phyloP scores from a whole-genome alignment of 1,284 basidiomycete genomes.

The Bjerkandera adusta region DNA sequence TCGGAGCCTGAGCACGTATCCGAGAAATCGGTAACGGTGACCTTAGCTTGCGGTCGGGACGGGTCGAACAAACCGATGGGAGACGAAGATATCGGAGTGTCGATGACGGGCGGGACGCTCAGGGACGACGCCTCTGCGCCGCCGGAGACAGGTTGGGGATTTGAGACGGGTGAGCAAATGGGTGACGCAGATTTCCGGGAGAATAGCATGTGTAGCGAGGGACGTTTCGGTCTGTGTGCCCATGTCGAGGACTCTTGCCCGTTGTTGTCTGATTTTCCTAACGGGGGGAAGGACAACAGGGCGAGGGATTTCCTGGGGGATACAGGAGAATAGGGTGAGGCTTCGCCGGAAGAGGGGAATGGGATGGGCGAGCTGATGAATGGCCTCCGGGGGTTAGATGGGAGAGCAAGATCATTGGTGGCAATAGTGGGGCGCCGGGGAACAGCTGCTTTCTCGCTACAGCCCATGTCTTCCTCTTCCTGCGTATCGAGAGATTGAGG shows the following conservation, averaged over 20 bases:
- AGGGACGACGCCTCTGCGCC: constrained; percentile 9
- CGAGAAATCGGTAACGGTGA: background rate
- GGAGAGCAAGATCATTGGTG: constrained; percentile 27
- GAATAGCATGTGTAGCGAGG: constrained; percentile 36
- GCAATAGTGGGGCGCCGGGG: constrained; percentile 23
- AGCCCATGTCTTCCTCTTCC: too few relatives aligned
- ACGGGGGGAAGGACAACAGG: constrained; percentile 34
- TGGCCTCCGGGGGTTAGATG: constrained; percentile 21
- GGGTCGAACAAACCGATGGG: constrained; percentile 40
- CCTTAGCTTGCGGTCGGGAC: constrained; percentile 14
- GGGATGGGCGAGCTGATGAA: constrained; percentile 30
- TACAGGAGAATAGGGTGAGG: constrained; percentile 30
- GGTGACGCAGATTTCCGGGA: constrained; percentile 33
- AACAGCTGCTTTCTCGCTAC: too few relatives aligned
- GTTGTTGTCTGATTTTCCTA: constrained; percentile 22
- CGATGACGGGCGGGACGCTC: constrained; percentile 43
- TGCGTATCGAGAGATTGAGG: constrained; percentile 24
- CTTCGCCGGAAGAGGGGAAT: constrained; percentile 38
- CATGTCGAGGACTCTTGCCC: constrained; percentile 22
- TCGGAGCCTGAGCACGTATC: background rate
- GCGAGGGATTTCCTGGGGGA: constrained; percentile 36
- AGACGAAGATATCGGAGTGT: constrained; percentile 49
- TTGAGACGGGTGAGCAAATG: constrained; percentile 24
- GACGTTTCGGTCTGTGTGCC: constrained; percentile 31
- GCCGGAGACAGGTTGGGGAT: constrained; percentile 12